Evolutionary conservation across 2,329 filamentous ascomycete species (phyloP).

Genomic region (Hypomyces rosellus): DNA sequence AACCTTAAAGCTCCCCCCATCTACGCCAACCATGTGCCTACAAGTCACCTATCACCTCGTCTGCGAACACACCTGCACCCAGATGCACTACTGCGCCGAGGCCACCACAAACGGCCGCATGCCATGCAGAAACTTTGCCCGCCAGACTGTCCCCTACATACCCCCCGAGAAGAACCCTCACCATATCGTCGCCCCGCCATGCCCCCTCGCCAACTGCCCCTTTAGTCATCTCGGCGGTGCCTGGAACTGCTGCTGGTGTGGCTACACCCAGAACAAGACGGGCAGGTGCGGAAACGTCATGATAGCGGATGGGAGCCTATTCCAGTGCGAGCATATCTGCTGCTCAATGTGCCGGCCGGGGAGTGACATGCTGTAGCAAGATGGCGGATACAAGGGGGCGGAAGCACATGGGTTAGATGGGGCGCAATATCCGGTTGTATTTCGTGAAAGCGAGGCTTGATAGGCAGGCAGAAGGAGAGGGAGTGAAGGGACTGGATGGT

Average conservation of each 20-base stretch:
- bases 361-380: neutral
- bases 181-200: slow-evolving; percentile 33
- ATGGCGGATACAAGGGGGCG: neutral
- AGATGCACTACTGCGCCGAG: slow-evolving; percentile 39
- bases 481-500: too few relatives aligned
- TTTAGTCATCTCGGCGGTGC: slow-evolving; percentile 43
- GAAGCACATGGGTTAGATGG: too few relatives aligned
- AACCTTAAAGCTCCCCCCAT: neutral
- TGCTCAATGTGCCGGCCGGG: slow-evolving; percentile 42
- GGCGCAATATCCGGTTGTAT: too few relatives aligned
- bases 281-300: slow-evolving; percentile 48
- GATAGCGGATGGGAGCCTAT: slow-evolving; percentile 43
- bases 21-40: slow-evolving; percentile 37
- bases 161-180: slow-evolving; percentile 36
- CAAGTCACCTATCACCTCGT: slow-evolving; percentile 43
- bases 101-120: slow-evolving; percentile 29
- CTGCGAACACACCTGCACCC: slow-evolving; percentile 44
- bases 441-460: too few relatives aligned
- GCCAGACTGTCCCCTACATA: slow-evolving; percentile 40
- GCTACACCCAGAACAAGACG: slow-evolving; percentile 44
- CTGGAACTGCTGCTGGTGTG: slow-evolving; percentile 54
- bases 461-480: too few relatives aligned
- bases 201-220: slow-evolving; percentile 34
- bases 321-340: slow-evolving; percentile 49
- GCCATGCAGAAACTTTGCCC: slow-evolving; percentile 38